phyloP scores from a whole-genome alignment of 148 eudicot genomes.

The Diospyros kaki region DNA sequence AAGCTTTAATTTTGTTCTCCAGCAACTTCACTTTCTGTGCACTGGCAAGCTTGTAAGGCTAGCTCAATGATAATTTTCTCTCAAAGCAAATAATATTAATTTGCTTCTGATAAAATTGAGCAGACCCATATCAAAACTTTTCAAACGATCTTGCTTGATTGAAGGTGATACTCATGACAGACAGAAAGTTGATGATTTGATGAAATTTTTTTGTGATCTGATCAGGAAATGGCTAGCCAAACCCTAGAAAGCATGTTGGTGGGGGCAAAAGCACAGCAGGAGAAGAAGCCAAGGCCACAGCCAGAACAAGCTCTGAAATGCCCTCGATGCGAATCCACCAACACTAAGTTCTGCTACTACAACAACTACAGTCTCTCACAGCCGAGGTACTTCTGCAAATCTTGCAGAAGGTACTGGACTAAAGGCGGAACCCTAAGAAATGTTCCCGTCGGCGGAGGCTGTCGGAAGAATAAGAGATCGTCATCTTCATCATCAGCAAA shows the following conservation, averaged over 20 bases:
- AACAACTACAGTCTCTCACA: constrained; percentile 90
- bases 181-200: background rate
- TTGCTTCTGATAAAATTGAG: too few relatives aligned
- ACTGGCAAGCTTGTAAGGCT: too few relatives aligned
- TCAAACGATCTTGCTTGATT: too few relatives aligned
- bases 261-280: constrained; percentile 49
- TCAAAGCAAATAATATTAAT: too few relatives aligned
- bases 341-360: constrained; percentile 92
- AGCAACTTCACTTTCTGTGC: too few relatives aligned
- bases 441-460: constrained; percentile 94
- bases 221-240: constrained; percentile 41
- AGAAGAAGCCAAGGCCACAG: constrained; percentile 65
- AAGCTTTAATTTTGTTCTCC: too few relatives aligned
- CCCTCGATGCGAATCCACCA: constrained; percentile 79
- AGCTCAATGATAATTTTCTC: too few relatives aligned
- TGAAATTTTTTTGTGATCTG: background rate
- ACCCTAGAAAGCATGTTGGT: constrained; percentile 73
- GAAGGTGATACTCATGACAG: background rate
- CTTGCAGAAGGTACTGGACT: constrained; percentile 91
- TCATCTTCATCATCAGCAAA: constrained; percentile 29
- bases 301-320: constrained; percentile 67
- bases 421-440: constrained; percentile 86
- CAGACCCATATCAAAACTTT: too few relatives aligned
- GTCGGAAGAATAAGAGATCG: constrained; percentile 66
- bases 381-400: constrained; percentile 84